A percentile compares a stretch with the other conserved stretches of the same genome.
Evolutionary conservation across 73 alveolate genomes (phyloP).

Genomic region (Symbiodinium pilosum): DNA sequence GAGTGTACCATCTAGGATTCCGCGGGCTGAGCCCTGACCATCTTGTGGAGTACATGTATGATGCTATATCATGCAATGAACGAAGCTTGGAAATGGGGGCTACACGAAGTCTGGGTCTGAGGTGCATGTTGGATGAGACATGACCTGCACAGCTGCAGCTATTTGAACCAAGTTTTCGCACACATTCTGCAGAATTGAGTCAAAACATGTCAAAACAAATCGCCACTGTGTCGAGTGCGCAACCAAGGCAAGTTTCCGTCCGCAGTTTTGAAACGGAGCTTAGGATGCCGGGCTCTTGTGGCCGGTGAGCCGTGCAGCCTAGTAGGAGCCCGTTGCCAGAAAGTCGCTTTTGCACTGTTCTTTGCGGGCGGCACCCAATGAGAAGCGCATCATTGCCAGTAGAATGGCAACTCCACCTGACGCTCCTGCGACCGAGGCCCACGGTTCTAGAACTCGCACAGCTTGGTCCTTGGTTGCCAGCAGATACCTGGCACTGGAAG

Average conservation of each 20-base stretch:
- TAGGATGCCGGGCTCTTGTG: too few species aligned
- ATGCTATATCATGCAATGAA: background rate
- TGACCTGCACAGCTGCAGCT: constrained; percentile 13
- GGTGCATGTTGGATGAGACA: background rate
- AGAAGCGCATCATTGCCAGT: background rate
- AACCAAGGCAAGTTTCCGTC: too few species aligned
- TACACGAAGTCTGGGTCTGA: too few species aligned
- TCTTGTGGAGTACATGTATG: background rate
- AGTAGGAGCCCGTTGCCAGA: background rate
- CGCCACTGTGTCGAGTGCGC: too few species aligned
- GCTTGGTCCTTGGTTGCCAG: background rate
- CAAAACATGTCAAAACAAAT: too few species aligned
- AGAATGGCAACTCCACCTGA: background rate
- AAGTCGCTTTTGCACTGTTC: background rate
- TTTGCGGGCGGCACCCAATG: background rate
- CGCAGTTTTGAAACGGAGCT: too few species aligned
- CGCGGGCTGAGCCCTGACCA: background rate
- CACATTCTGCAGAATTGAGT: too few species aligned
- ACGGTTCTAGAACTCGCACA: background rate
- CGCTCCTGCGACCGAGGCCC: background rate
- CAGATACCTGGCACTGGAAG: background rate
- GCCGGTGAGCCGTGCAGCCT: background rate
- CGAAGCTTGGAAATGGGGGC: too few species aligned
- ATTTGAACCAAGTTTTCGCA: background rate
- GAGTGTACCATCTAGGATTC: background rate